phyloP scores from a whole-genome alignment of 78 protist genomes.

The slime mould (Dictyostelium discoideum) region DNA sequence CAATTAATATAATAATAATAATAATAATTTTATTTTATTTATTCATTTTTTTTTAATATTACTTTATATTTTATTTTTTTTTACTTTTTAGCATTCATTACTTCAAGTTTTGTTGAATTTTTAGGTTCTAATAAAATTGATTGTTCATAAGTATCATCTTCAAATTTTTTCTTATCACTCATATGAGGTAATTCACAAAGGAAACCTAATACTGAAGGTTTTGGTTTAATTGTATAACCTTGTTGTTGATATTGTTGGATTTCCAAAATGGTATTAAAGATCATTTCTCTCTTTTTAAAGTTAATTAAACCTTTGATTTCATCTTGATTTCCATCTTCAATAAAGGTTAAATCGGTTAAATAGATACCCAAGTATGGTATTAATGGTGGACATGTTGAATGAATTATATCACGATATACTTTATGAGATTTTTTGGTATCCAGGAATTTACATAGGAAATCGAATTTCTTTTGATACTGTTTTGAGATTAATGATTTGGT shows the following conservation, averaged over 20 bases:
- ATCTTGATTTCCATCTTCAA: slow-evolving; percentile 60
- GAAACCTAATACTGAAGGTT: background rate
- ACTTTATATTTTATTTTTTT: background rate
- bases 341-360: slow-evolving; percentile 47
- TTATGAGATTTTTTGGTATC: slow-evolving; percentile 37
- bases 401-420: slow-evolving; percentile 39
- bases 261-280: background rate
- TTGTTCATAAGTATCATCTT: slow-evolving; percentile 37
- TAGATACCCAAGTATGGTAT: slow-evolving; percentile 58
- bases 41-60: background rate
- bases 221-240: slow-evolving; percentile 7
- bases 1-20: too few species aligned
- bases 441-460: background rate
- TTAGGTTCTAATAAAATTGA: slow-evolving; percentile 40
- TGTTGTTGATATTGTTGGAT: slow-evolving; percentile 74
- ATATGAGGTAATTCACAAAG: slow-evolving; percentile 24
- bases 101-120: background rate
- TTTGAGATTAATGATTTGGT: background rate
- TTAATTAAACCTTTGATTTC: slow-evolving; percentile 40
- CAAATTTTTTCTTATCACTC: slow-evolving; percentile 26
- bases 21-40: background rate
- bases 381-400: slow-evolving; percentile 38
- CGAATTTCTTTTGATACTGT: slow-evolving; percentile 6
- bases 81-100: background rate
- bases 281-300: slow-evolving; percentile 55